These are phyloP conservation scores for Sugiyamaella sp. DNA, from an alignment of 1,139 yeast genomes.

Conservation along the genomic window DNA sequence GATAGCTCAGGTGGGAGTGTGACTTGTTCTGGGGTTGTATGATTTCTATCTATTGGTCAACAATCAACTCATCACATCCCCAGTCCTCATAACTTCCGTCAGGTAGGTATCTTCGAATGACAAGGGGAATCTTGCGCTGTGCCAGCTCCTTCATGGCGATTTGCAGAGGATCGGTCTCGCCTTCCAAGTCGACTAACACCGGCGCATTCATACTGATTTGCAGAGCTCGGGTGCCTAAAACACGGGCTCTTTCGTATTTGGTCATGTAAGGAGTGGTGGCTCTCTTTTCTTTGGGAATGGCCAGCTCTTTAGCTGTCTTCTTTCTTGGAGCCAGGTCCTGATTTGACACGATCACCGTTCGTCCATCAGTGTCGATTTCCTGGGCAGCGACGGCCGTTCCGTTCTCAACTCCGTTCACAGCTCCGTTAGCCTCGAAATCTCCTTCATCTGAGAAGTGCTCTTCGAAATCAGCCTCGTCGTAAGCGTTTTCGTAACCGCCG, in stretches of 20 bases:
- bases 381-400: conserved; percentile 49
- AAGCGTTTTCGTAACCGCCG: conserved; percentile 69
- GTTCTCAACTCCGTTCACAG: conserved; percentile 41
- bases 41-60: conserved; percentile 59
- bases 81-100: conserved; percentile 98
- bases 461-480: conserved; percentile 68
- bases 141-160: conserved; percentile 96
- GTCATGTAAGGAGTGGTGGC: conserved; percentile 98
- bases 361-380: conserved; percentile 72
- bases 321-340: conserved; percentile 66
- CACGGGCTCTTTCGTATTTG: conserved; percentile 93
- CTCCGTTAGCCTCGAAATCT: conserved; percentile 52
- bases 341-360: conserved; percentile 56
- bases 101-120: conserved; percentile 92
- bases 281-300: conserved; percentile 86
- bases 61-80: conserved; percentile 97
- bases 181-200: conserved; percentile 95
- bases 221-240: conserved; percentile 92
- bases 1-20: conserved; percentile 3
- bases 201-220: conserved; percentile 98
- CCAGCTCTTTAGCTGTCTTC: conserved; percentile 76
- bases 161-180: conserved; percentile 98
- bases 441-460: conserved; percentile 75
- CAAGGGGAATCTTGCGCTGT: conserved; percentile 92
- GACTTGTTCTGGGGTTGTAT: no score